Conservation (phyloP, 2,329 filamentous ascomycete genomes). For the Neonectria magnoliae region DNA sequence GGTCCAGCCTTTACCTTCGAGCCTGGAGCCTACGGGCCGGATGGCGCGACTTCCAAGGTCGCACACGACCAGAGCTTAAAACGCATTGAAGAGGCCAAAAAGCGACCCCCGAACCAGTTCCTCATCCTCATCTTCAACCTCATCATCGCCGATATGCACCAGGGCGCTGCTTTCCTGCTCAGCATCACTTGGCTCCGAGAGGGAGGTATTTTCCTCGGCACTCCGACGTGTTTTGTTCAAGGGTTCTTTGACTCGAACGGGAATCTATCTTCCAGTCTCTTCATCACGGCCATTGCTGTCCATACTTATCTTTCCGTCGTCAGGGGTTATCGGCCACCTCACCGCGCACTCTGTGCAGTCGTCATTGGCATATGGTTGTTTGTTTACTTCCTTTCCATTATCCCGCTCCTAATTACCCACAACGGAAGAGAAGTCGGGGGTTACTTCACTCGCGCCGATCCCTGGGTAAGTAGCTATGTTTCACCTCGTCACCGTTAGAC, state of each 20-base stretch:
- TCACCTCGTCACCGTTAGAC: neutral
- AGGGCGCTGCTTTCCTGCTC: conserved; percentile 70
- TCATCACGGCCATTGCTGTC: conserved; percentile 71
- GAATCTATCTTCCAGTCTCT: conserved; percentile 72
- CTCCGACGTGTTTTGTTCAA: conserved; percentile 67
- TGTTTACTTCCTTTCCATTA: conserved; percentile 63
- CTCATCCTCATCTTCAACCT: conserved; percentile 77
- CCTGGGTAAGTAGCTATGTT: conserved; percentile 61
- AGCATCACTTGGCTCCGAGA: conserved; percentile 66
- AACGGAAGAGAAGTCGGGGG: conserved; percentile 54
- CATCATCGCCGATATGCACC: conserved; percentile 72
- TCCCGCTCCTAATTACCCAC: conserved; percentile 57
- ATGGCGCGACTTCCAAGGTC: conserved; percentile 19
- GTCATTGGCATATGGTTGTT: conserved; percentile 66
- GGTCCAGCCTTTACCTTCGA: conserved; percentile 43
- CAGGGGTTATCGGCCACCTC: conserved; percentile 61
- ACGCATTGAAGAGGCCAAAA: conserved; percentile 19
- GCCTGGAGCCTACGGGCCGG: conserved; percentile 16
- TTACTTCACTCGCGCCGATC: conserved; percentile 69
- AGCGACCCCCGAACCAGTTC: conserved; percentile 66
- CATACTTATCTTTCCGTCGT: conserved; percentile 74
- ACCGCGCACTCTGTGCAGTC: conserved; percentile 58
- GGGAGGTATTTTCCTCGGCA: conserved; percentile 63
- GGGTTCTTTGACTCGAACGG: conserved; percentile 75
- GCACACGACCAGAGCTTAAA: conserved; percentile 16